These are phyloP conservation scores for Ophiostoma sp. DNA, from an alignment of 2,329 filamentous ascomycete genomes.

Conservation along the genomic window DNA sequence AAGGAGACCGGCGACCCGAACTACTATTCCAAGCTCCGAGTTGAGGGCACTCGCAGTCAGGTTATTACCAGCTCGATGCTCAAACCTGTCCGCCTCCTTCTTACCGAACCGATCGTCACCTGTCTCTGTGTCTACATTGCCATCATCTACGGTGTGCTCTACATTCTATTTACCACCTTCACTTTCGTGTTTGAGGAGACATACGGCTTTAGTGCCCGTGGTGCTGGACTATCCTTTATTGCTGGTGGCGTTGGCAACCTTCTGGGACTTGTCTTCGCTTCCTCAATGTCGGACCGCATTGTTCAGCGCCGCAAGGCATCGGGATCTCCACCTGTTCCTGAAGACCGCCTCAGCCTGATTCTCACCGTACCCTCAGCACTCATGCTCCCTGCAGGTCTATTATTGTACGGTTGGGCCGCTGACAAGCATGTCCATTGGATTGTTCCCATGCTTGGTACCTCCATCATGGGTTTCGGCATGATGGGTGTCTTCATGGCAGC, in stretches of 20 bases:
- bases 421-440: conserved; percentile 52
- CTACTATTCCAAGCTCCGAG: neutral
- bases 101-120: conserved; percentile 2
- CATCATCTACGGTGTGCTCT: conserved; percentile 51
- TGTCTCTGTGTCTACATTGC: conserved; percentile 12
- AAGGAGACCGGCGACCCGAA: neutral
- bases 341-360: conserved; percentile 42
- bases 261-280: conserved; percentile 44
- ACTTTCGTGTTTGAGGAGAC: conserved; percentile 48
- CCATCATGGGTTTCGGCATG: conserved; percentile 35
- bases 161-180: conserved; percentile 55
- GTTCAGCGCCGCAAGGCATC: conserved; percentile 48
- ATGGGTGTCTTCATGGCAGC: conserved; percentile 38
- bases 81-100: neutral
- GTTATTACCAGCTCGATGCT: neutral
- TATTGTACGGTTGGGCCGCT: conserved; percentile 55
- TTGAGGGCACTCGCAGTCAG: neutral
- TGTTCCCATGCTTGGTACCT: conserved; percentile 49
- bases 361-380: conserved; percentile 46
- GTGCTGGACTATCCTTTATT: conserved; percentile 48
- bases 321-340: conserved; percentile 31
- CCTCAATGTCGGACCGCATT: conserved; percentile 41
- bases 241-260: conserved; percentile 47
- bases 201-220: conserved; percentile 48
- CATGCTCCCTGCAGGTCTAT: conserved; percentile 52